phyloP scores from a whole-genome alignment of 306 rosid genomes.

The Quercus robur region DNA sequence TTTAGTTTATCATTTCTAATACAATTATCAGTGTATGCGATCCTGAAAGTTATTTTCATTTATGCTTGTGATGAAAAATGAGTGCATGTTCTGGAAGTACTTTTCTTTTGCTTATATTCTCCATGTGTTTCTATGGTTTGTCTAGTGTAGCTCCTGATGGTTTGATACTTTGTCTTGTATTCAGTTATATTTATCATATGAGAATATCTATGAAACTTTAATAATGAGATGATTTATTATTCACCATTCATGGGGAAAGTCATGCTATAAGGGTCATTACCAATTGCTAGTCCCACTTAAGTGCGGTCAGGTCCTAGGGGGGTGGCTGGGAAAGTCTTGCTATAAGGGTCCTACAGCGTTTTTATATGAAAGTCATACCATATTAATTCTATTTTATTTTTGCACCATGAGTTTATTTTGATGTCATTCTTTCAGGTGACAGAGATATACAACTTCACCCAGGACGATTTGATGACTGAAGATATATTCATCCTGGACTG shows the following conservation, averaged over 20 bases:
- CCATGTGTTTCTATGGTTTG: constrained; percentile 14
- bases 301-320: neutral
- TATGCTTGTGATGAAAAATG: constrained; percentile 7
- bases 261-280: neutral
- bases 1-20: constrained; percentile 25
- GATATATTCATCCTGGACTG: constrained; percentile 80
- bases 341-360: neutral
- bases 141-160: constrained; percentile 9
- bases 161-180: neutral
- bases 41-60: constrained; percentile 12
- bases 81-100: neutral
- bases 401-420: constrained; percentile 29
- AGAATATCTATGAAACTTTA: neutral
- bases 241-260: neutral
- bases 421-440: constrained; percentile 58
- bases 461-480: constrained; percentile 99
- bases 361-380: constrained; percentile 1
- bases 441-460: constrained; percentile 89
- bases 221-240: neutral
- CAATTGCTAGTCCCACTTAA: neutral
- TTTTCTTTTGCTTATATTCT: neutral
- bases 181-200: neutral
- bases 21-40: constrained; percentile 13
- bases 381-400: constrained; percentile 15
- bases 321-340: neutral